Evolutionary conservation across 345 rosid species (phyloP).

Genomic region (Pistacia vera): DNA sequence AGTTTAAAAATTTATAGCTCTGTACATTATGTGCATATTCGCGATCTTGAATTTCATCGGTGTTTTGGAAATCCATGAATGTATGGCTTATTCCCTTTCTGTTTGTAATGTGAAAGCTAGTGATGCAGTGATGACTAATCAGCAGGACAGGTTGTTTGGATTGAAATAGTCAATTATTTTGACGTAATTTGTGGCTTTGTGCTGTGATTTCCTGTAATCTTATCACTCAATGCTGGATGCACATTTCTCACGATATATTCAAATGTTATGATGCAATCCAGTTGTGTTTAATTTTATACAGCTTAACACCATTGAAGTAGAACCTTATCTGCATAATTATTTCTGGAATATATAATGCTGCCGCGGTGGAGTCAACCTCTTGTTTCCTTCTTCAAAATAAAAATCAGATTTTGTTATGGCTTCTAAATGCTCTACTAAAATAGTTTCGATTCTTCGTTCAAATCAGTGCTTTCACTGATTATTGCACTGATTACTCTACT

Average conservation of each 20-base stretch:
- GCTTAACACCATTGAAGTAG: background rate
- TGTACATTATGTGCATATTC: conserved; percentile 19
- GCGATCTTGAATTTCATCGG: background rate
- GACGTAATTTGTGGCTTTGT: background rate
- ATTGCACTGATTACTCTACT: no score
- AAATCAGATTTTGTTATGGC: background rate
- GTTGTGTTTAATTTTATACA: background rate
- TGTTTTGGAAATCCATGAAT: background rate
- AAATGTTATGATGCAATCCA: no score
- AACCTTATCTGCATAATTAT: background rate
- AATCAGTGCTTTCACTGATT: no score
- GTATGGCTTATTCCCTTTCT: background rate
- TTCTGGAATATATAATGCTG: background rate
- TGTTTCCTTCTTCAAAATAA: background rate
- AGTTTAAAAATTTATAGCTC: background rate
- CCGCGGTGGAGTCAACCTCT: background rate
- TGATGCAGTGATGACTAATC: background rate
- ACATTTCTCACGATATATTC: background rate
- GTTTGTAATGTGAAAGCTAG: background rate
- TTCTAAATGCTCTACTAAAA: no score
- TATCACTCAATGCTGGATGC: background rate
- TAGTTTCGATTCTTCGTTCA: no score
- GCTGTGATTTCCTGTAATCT: background rate
- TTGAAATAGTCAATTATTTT: background rate
- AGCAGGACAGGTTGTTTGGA: background rate